A percentile compares a stretch with the other conserved stretches of the same genome.
These are phyloP conservation scores for Sapria himalayana DNA, from an alignment of 345 rosid genomes.

Conservation along the genomic window DNA sequence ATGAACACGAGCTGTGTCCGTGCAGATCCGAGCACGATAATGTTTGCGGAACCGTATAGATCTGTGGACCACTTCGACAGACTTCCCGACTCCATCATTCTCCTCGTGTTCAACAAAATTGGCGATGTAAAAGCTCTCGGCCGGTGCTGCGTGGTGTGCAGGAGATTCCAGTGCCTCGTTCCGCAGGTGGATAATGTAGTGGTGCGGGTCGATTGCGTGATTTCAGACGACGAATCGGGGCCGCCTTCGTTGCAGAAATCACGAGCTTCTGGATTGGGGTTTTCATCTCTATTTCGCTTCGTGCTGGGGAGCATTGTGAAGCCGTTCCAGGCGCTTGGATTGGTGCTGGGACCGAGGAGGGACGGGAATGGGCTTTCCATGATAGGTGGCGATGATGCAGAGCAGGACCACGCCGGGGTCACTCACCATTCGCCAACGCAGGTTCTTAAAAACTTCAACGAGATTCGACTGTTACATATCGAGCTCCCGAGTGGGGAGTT, in stretches of 20 bases:
- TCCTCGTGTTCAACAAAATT: slow-evolving; percentile 57
- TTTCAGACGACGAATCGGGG: slow-evolving; percentile 59
- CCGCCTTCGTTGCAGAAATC: slow-evolving; percentile 26
- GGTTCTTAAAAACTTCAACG: slow-evolving; percentile 71
- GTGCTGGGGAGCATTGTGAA: slow-evolving; percentile 52
- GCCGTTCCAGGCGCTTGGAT: slow-evolving; percentile 59
- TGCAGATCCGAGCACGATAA: slow-evolving; percentile 34
- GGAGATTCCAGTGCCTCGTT: slow-evolving; percentile 52
- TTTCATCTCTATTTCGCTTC: slow-evolving; percentile 31
- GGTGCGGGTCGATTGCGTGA: slow-evolving; percentile 80
- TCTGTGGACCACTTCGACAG: slow-evolving; percentile 67
- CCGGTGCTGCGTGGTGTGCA: slow-evolving; percentile 68
- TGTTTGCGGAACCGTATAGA: slow-evolving; percentile 22
- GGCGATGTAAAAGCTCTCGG: slow-evolving; percentile 90
- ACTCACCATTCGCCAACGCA: slow-evolving; percentile 94
- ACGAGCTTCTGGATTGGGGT: slow-evolving; percentile 17
- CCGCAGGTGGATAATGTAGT: slow-evolving; percentile 73
- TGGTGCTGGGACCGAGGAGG: slow-evolving; percentile 38
- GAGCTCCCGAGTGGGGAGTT: slow-evolving; percentile 78
- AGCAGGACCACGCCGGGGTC: slow-evolving; percentile 56
- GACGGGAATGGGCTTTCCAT: slow-evolving; percentile 13
- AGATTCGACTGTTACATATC: slow-evolving; percentile 67
- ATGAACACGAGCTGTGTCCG: slow-evolving; percentile 11
- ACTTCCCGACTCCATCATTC: slow-evolving; percentile 61
- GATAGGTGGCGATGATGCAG: slow-evolving; percentile 32